Base-by-base conservation (phyloP, 805 yeast species). In the Ogataea trehalophila region DNA sequence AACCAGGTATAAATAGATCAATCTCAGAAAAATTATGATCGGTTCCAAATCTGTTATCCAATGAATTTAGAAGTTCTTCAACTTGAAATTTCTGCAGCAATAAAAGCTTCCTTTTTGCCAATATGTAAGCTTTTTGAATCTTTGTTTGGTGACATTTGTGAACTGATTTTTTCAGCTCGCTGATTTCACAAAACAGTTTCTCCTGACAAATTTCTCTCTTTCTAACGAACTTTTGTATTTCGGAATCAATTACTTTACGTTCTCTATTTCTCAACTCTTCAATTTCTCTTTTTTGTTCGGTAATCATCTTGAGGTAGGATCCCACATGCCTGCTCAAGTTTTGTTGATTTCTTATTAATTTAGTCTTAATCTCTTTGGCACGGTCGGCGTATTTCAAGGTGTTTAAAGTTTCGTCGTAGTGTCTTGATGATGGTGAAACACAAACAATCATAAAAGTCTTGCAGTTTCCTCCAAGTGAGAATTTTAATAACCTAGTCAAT, bases 391-490 rank as follows among this genome's bases (percentile, higher is more conserved):
- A 92, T 62, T 88, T 87, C 51, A 92, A 74, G 0, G 97, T 88
- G 63, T 92, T 92, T 44, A 87, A 71, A 1, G 98, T 91, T 61
- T 92, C 98, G 60, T 92, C 98, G 63, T 89, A 90, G 65, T 92
- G 97, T 39, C 73, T 75, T 31, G 87, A 79, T 49, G 90, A 85
- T 0, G 97, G 97, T 4, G 95, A 84, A 3, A 92, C 78, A 66
- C 98, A 92, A 2, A 90, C 97, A 54, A 92, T 87, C 98, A 92
- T 92, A 5, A 89, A 91, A 0, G 98, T 92, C 62, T 87, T 85
- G 67, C 98, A 92, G 61, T 89, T 88, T 0, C 97, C 97, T 3
- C 97, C 97, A 14, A 92, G 70, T 0, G 97, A 90, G 61, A 87
- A 89, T 62, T 91, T 89, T 47, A 92, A 74, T 43, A 92, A 71